These are phyloP conservation scores for Suillus clintonianus DNA, from an alignment of 768 basidiomycete genomes.

Conservation along the genomic window DNA sequence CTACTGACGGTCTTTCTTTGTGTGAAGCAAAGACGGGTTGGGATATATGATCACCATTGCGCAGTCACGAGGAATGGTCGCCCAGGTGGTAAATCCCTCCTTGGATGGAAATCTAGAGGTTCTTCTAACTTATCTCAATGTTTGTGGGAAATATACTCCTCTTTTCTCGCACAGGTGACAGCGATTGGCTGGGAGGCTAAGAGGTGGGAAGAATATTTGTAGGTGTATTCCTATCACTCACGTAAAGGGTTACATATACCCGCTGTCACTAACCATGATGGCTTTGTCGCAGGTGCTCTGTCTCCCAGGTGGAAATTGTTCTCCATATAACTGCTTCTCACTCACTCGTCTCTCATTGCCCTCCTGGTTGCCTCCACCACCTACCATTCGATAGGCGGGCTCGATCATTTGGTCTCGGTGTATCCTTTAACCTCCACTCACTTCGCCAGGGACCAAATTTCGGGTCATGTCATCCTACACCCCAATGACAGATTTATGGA, in stretches of 20 bases:
- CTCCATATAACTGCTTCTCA: background rate
- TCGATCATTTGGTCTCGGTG: background rate
- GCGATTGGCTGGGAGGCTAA: background rate
- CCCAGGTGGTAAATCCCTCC: background rate
- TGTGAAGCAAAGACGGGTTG: too few species aligned
- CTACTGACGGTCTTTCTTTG: too few species aligned
- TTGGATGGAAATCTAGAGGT: background rate
- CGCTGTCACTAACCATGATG: background rate
- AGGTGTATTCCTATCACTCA: background rate
- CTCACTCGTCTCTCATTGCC: background rate
- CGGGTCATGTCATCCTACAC: slow-evolving; percentile 20
- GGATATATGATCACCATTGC: background rate
- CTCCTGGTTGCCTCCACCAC: background rate
- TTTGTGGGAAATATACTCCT: background rate
- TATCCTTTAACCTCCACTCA: background rate
- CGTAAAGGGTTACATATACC: background rate
- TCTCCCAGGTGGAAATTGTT: background rate
- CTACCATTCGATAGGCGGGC: background rate
- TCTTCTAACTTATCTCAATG: background rate
- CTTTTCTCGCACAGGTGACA: background rate
- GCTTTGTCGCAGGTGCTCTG: background rate
- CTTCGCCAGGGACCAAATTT: background rate
- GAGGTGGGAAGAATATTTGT: background rate
- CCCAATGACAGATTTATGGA: slow-evolving; percentile 21
- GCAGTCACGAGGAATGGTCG: background rate